Evolutionary conservation across 2,329 filamentous ascomycete genomes (phyloP).

Genomic region (Aspergillus unguis): DNA sequence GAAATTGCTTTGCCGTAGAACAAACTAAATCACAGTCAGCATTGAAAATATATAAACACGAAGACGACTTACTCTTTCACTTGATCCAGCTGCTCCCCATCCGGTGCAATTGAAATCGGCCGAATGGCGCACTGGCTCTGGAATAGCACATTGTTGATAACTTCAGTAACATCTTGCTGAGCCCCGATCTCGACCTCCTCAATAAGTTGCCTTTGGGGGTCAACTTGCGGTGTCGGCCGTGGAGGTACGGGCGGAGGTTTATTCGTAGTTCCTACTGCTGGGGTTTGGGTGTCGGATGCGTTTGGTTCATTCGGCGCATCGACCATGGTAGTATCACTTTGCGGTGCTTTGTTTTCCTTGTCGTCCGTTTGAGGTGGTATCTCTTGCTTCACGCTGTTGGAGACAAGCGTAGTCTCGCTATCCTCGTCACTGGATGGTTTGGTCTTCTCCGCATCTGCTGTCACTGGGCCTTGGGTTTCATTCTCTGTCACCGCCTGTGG

Average conservation of each 20-base stretch:
- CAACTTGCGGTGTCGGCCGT: slow-evolving; percentile 40
- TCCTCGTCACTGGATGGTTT: slow-evolving; percentile 31
- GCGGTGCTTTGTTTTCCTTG: slow-evolving; percentile 39
- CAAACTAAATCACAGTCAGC: slow-evolving; percentile 32
- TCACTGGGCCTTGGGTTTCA: slow-evolving; percentile 19
- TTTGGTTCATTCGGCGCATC: slow-evolving; percentile 21
- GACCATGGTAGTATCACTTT: slow-evolving; percentile 19
- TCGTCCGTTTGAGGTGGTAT: slow-evolving; percentile 26
- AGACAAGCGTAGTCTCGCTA: slow-evolving; percentile 38
- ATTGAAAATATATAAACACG: neutral
- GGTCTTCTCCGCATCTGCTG: slow-evolving; percentile 14
- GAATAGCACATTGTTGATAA: slow-evolving; percentile 88
- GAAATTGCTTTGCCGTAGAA: slow-evolving; percentile 50
- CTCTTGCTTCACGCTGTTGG: slow-evolving; percentile 23
- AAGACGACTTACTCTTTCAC: slow-evolving; percentile 59
- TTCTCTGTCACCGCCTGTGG: slow-evolving; percentile 24
- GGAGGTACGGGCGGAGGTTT: slow-evolving; percentile 60
- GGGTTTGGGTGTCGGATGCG: slow-evolving; percentile 6
- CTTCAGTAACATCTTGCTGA: slow-evolving; percentile 95
- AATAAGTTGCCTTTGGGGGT: slow-evolving; percentile 37
- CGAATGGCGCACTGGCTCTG: slow-evolving; percentile 86
- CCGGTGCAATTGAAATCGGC: slow-evolving; percentile 61
- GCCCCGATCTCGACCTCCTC: slow-evolving; percentile 58
- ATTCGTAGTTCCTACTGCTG: slow-evolving; percentile 36
- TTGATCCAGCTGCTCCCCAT: slow-evolving; percentile 75